Percentiles rank a stretch among this genome's conserved stretches.
phyloP scores from a whole-genome alignment of 2,329 filamentous ascomycete genomes.

The Fusarium torulosum region DNA sequence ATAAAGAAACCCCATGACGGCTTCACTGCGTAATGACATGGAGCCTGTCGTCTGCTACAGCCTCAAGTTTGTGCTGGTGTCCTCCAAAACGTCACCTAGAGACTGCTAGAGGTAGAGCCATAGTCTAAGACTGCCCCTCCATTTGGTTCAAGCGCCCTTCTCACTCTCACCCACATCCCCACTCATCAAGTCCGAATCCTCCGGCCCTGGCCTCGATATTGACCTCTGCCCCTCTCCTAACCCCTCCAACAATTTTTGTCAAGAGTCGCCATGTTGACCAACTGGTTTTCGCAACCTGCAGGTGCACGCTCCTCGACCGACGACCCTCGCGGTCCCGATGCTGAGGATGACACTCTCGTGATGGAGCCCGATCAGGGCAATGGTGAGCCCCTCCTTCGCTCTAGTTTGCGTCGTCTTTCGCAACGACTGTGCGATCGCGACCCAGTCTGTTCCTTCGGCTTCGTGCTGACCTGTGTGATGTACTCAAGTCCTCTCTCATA shows the following conservation, averaged over 20 bases:
- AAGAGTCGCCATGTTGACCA: conserved; percentile 56
- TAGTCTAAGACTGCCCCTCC: conserved; percentile 32
- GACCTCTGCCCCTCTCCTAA: conserved; percentile 29
- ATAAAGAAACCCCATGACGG: conserved; percentile 10
- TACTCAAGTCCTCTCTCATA: conserved; percentile 85
- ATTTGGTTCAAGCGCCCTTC: conserved; percentile 37
- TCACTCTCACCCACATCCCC: conserved; percentile 45
- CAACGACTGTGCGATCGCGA: conserved; percentile 16
- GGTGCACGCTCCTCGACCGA: conserved; percentile 69
- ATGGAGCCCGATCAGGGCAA: conserved; percentile 95
- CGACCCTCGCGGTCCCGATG: conserved; percentile 60
- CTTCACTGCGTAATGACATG: conserved; percentile 11
- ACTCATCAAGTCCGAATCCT: conserved; percentile 43
- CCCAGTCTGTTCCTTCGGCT: conserved; percentile 1
- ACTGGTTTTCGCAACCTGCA: conserved; percentile 57
- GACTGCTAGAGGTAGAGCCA: conserved; percentile 24
- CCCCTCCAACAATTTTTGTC: conserved; percentile 35
- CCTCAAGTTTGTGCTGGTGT: conserved; percentile 12
- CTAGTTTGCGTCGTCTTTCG: conserved; percentile 20
- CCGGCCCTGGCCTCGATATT: conserved; percentile 32
- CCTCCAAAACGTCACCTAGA: conserved; percentile 25
- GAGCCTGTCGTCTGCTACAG: conserved; percentile 5
- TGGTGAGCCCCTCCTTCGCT: conserved; percentile 64
- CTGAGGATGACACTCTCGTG: conserved; percentile 79
- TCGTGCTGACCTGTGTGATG: conserved; percentile 33